Conservation (phyloP, 2,329 filamentous ascomycete species). For the Fusarium nygamai region DNA sequence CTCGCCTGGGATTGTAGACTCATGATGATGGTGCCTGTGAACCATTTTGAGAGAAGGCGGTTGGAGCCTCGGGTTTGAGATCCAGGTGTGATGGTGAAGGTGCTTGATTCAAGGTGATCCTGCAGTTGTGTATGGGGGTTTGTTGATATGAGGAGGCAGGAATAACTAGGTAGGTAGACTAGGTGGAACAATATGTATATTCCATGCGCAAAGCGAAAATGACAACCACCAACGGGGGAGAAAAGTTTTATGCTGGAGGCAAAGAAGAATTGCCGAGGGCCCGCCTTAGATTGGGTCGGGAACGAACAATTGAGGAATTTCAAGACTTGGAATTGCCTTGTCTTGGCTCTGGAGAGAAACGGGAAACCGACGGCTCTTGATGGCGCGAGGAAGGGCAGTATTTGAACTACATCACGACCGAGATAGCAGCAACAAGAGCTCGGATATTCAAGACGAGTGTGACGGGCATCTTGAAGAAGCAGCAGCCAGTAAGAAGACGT, state of each 20-base stretch:
- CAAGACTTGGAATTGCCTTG: conserved; percentile 15
- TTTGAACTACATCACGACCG: conserved; percentile 35
- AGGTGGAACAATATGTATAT: conserved; percentile 1
- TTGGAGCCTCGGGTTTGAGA: neutral
- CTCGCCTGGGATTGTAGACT: conserved; percentile 56
- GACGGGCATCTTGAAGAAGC: conserved; percentile 25
- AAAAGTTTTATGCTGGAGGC: conserved; percentile 19
- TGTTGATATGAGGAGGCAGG: neutral
- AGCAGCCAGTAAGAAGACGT: conserved; percentile 37
- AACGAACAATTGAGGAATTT: conserved; percentile 8
- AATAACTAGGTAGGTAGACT: neutral
- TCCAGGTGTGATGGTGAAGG: neutral
- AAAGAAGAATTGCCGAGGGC: conserved; percentile 10
- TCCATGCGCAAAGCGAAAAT: conserved; percentile 2
- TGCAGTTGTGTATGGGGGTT: neutral
- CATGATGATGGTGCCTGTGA: conserved; percentile 46
- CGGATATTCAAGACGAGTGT: conserved; percentile 25
- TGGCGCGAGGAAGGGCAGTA: conserved; percentile 38
- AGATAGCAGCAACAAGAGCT: conserved; percentile 23
- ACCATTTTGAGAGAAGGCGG: conserved; percentile 34
- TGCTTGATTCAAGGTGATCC: neutral
- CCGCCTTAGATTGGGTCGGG: conserved; percentile 5
- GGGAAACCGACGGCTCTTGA: neutral
- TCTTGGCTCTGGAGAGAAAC: conserved; percentile 17
- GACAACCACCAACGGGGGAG: conserved; percentile 11